Percentiles rank a stretch among this genome's conserved stretches.
These are phyloP conservation scores for Dorcoceras hygrometricum DNA, from an alignment of 257 asterid genomes.

Conservation along the genomic window DNA sequence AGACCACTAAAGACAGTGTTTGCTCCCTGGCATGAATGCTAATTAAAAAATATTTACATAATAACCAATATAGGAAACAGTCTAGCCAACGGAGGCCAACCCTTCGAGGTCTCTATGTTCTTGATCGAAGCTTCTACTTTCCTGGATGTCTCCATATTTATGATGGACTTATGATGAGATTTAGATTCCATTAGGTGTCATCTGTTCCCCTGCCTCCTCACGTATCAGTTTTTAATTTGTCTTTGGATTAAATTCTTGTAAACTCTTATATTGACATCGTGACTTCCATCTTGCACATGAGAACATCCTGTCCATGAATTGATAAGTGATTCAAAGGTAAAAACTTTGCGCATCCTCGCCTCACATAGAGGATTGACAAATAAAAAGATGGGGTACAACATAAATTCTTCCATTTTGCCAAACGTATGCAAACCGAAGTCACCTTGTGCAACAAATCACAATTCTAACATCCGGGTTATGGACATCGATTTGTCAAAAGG, in stretches of 20 bases:
- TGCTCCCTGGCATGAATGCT: not conserved
- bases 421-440: too few relatives aligned
- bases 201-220: conserved; percentile 50
- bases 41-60: too few relatives aligned
- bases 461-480: not conserved
- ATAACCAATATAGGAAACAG: not conserved
- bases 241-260: not conserved
- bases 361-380: not conserved
- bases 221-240: not conserved
- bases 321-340: too few relatives aligned
- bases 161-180: not conserved
- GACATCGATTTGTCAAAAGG: not conserved
- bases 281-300: too few relatives aligned
- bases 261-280: not conserved
- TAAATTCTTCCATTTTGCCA: not conserved
- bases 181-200: not conserved
- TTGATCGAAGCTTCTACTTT: too few relatives aligned
- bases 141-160: too few relatives aligned
- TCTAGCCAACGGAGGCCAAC: too few relatives aligned
- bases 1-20: not conserved
- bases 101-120: too few relatives aligned
- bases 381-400: not conserved
- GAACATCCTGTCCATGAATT: too few relatives aligned
- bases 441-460: not conserved
- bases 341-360: not conserved